Evolutionary conservation across 1,139 yeast species (phyloP).

Genomic region (Kurtzmaniella quercitrusa): DNA sequence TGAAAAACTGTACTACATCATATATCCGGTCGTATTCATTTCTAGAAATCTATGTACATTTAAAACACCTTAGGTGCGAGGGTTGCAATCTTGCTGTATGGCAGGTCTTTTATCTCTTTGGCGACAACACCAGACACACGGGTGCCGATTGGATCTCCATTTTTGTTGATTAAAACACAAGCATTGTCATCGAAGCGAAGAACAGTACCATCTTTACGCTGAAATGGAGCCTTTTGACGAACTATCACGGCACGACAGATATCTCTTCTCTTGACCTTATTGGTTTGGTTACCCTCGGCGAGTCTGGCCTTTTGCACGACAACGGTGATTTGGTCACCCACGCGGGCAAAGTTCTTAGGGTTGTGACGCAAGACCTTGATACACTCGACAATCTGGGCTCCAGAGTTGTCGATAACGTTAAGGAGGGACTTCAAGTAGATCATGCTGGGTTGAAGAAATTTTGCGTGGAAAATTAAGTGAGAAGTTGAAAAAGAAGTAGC

Average conservation of each 20-base stretch:
- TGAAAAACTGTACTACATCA: too few relatives aligned
- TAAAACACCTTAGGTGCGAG: slow-evolving; percentile 85
- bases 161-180: slow-evolving; percentile 88
- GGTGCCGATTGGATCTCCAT: slow-evolving; percentile 92
- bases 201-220: slow-evolving; percentile 83
- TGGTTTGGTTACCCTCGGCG: slow-evolving; percentile 54
- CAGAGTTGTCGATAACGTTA: slow-evolving; percentile 91
- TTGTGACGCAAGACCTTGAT: slow-evolving; percentile 90
- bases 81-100: slow-evolving; percentile 82
- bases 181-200: slow-evolving; percentile 95
- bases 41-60: slow-evolving; percentile 8
- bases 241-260: slow-evolving; percentile 94
- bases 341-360: slow-evolving; percentile 76
- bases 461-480: background rate
- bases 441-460: slow-evolving; percentile 37
- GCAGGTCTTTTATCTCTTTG: slow-evolving; percentile 80
- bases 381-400: slow-evolving; percentile 94
- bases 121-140: slow-evolving; percentile 92
- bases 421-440: slow-evolving; percentile 83
- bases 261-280: slow-evolving; percentile 91
- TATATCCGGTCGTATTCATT: too few relatives aligned
- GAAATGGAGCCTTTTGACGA: slow-evolving; percentile 82
- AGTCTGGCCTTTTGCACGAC: slow-evolving; percentile 93
- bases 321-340: slow-evolving; percentile 91
- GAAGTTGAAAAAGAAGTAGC: background rate